These are phyloP conservation scores for Adansonia gregorii DNA, from an alignment of 441 rosid genomes.

Conservation along the genomic window DNA sequence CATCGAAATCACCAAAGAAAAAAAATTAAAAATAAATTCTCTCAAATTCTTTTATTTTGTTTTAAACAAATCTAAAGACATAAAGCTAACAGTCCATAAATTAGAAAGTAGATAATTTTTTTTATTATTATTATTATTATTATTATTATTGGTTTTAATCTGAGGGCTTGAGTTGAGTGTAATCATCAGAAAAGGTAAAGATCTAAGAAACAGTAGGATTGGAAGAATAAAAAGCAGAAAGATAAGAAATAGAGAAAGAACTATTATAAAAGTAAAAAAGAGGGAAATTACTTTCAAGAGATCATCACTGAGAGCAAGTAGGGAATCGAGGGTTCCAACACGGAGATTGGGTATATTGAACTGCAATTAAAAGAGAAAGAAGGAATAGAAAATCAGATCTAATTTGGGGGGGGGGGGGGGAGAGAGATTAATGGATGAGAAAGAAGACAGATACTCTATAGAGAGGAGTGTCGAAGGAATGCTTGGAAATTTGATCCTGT, in stretches of 20 bases:
- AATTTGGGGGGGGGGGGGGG: not conserved
- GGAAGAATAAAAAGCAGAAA: not conserved
- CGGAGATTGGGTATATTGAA: slow-evolving; percentile 95
- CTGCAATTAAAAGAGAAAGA: slow-evolving; percentile 44
- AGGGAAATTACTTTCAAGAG: slow-evolving; percentile 66
- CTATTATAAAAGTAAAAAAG: not conserved
- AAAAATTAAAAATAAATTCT: not conserved
- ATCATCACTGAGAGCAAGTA: slow-evolving; percentile 93
- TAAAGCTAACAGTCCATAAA: not conserved
- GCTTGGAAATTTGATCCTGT: slow-evolving; percentile 91
- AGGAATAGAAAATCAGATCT: not conserved
- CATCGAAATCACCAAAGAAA: slow-evolving; percentile 17
- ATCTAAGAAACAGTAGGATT: slow-evolving; percentile 13
- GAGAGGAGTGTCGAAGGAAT: slow-evolving; percentile 94
- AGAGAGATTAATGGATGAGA: not conserved
- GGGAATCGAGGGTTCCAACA: slow-evolving; percentile 96
- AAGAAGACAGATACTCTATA: slow-evolving; percentile 67
- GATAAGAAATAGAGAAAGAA: not conserved
- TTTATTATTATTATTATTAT: too few species aligned
- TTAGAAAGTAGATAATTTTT: too few species aligned
- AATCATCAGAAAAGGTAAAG: not conserved
- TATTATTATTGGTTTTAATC: not conserved
- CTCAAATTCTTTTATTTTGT: not conserved
- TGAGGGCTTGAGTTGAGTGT: not conserved
- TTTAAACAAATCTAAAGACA: not conserved